phyloP scores from a whole-genome alignment of 495 filamentous ascomycete species.

The Penicillium canariense region DNA sequence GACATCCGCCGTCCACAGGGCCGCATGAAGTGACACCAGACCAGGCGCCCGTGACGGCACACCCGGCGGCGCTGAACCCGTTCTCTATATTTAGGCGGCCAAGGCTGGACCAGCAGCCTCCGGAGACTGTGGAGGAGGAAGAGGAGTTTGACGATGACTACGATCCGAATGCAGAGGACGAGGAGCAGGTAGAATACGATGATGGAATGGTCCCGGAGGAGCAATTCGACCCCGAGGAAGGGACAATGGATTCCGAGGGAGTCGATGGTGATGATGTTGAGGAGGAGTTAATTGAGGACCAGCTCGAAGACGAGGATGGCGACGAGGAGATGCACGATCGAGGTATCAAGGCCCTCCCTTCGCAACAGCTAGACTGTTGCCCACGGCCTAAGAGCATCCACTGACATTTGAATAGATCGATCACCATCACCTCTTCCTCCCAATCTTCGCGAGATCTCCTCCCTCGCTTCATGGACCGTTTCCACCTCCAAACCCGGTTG shows the following conservation, averaged over 20 bases:
- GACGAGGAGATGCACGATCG: constrained; percentile 44
- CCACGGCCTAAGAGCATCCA: neutral
- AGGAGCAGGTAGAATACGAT: constrained; percentile 11
- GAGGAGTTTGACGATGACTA: constrained; percentile 20
- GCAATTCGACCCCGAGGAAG: constrained; percentile 8
- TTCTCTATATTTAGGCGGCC: constrained; percentile 38
- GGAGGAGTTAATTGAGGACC: constrained; percentile 39
- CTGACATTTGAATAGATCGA: constrained; percentile 21
- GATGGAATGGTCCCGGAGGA: constrained; percentile 16
- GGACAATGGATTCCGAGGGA: constrained; percentile 25
- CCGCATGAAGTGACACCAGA: constrained; percentile 26
- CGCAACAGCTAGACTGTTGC: neutral
- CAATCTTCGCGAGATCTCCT: constrained; percentile 84
- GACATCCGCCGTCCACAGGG: constrained; percentile 34
- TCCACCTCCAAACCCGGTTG: constrained; percentile 88
- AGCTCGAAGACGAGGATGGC: constrained; percentile 35
- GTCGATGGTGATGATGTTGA: constrained; percentile 37
- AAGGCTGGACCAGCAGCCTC: constrained; percentile 18
- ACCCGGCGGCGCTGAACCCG: constrained; percentile 26
- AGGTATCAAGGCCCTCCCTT: constrained; percentile 24
- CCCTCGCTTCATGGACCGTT: constrained; percentile 90
- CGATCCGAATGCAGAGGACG: constrained; percentile 11
- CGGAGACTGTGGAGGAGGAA: constrained; percentile 15
- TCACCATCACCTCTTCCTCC: constrained; percentile 41
- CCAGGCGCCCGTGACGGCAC: constrained; percentile 18